These are phyloP conservation scores for Phytophthora constricta DNA, from an alignment of 352 stramenopile species.

Conservation along the genomic window DNA sequence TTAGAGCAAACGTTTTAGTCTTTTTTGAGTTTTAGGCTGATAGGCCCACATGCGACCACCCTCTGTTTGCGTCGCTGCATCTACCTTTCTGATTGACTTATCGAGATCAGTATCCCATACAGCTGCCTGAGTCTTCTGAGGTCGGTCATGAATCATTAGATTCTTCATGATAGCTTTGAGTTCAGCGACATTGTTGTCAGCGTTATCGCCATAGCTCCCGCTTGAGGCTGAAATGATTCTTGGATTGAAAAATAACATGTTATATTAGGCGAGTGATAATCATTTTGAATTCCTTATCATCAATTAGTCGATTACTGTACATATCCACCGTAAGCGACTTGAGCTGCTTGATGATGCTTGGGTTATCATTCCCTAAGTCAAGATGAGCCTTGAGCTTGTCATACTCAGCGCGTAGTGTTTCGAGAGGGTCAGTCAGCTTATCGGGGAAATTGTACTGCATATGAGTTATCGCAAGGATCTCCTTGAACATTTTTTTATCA, in stretches of 20 bases:
- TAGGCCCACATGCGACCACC: too few species aligned
- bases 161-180: neutral
- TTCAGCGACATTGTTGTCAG: neutral
- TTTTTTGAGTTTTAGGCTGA: too few species aligned
- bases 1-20: too few species aligned
- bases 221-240: neutral
- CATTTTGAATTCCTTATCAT: neutral
- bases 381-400: neutral
- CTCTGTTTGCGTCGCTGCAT: too few species aligned
- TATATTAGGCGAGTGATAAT: neutral
- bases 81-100: neutral
- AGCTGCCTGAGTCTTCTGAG: neutral
- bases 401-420: neutral
- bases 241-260: neutral
- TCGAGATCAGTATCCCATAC: neutral
- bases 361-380: neutral
- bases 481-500: constrained; percentile 16
- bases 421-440: neutral
- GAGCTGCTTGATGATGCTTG: neutral
- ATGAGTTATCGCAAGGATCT: constrained; percentile 13
- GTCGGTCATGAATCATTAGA: neutral
- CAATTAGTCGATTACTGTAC: neutral
- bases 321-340: neutral
- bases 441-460: neutral
- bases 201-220: neutral